A percentile compares a stretch with the other conserved stretches of the same genome.
phyloP scores from a whole-genome alignment of 2,329 filamentous ascomycete genomes.

The Capronia americana region DNA sequence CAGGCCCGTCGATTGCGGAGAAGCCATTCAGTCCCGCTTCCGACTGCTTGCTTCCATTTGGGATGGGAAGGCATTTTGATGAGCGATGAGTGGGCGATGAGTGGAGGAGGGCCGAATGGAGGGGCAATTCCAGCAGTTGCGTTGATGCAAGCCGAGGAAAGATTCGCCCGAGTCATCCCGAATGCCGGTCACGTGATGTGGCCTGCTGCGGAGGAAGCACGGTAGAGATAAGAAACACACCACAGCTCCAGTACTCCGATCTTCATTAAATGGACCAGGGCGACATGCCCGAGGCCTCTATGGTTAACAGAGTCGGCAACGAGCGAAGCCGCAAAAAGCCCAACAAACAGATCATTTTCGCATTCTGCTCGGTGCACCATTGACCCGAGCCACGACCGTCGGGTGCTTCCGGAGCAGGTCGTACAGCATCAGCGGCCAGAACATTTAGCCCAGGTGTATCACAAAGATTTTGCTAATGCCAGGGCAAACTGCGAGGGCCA shows the following conservation, averaged over 20 bases:
- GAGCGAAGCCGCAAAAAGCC: background rate
- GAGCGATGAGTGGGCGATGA: background rate
- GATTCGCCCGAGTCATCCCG: conserved; percentile 15
- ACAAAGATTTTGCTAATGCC: background rate
- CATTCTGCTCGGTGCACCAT: conserved; percentile 5
- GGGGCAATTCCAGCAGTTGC: background rate
- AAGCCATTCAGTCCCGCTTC: conserved; percentile 9
- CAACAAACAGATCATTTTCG: background rate
- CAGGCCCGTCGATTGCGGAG: conserved; percentile 6
- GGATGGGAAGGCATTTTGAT: background rate
- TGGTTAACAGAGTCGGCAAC: background rate
- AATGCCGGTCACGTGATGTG: background rate
- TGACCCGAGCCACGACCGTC: conserved; percentile 4
- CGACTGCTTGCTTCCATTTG: conserved; percentile 12
- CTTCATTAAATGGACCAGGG: background rate
- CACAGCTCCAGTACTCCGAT: background rate
- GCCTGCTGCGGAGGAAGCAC: background rate
- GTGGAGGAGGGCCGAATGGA: background rate
- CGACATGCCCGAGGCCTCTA: background rate
- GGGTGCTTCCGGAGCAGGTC: background rate
- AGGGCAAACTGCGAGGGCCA: background rate
- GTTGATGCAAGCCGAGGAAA: conserved; percentile 20
- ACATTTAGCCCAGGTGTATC: background rate
- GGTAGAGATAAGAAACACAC: background rate
- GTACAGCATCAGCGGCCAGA: background rate